These are phyloP conservation scores for Immersiella caudata DNA, from an alignment of 495 filamentous ascomycete species.

Conservation along the genomic window DNA sequence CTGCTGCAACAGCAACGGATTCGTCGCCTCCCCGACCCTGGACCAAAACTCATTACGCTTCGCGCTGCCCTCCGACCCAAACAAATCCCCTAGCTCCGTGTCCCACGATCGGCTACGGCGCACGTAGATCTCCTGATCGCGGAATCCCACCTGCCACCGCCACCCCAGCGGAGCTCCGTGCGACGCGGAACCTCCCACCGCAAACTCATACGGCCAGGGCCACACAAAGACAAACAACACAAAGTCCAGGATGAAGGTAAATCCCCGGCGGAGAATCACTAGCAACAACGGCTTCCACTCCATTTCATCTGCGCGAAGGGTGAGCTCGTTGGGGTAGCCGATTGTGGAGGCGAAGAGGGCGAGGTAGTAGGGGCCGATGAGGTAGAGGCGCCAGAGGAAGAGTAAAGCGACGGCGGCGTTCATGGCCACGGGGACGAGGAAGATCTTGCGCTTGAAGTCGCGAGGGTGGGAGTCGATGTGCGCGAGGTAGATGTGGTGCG, in stretches of 20 bases:
- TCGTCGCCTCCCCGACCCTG: constrained; percentile 56
- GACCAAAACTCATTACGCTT: constrained; percentile 36
- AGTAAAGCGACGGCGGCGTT: constrained; percentile 63
- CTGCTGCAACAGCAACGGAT: constrained; percentile 58
- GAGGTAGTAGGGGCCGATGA: constrained; percentile 67
- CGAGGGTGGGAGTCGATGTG: constrained; percentile 70
- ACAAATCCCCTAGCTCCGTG: constrained; percentile 43
- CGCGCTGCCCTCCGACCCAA: constrained; percentile 31
- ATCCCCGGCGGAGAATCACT: constrained; percentile 56
- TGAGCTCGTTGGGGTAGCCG: constrained; percentile 61
- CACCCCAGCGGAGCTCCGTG: constrained; percentile 64
- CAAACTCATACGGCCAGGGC: constrained; percentile 77
- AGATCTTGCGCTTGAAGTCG: constrained; percentile 74
- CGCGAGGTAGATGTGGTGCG: constrained; percentile 71
- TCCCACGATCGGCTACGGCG: constrained; percentile 65
- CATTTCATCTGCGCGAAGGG: constrained; percentile 56
- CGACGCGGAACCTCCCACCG: constrained; percentile 54
- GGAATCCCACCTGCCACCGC: constrained; percentile 63
- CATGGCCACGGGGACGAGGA: constrained; percentile 69
- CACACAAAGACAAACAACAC: constrained; percentile 67
- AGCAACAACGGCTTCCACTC: constrained; percentile 52
- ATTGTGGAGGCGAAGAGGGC: constrained; percentile 60
- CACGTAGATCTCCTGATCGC: constrained; percentile 61
- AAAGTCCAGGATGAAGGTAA: constrained; percentile 71
- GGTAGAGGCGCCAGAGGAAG: constrained; percentile 63